Evolutionary conservation across 139 green algal species (phyloP), one percentile per base, ranked within the genome.

Genomic region (Chloropicon primus): DNA sequence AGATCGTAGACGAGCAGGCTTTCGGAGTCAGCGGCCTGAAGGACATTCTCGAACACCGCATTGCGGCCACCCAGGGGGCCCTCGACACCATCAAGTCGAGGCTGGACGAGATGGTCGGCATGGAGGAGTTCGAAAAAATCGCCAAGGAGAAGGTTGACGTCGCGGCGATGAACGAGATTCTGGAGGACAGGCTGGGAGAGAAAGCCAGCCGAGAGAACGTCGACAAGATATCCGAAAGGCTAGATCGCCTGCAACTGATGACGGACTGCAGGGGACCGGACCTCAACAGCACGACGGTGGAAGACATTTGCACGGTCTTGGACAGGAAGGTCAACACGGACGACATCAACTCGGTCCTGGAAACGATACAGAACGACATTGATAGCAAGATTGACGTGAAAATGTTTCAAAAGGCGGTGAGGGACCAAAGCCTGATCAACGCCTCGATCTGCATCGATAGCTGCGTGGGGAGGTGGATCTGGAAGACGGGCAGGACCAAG

Each of bases 331-430:
- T 81, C 2, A 77, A 79, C 23, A 72, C 85, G 2, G 81, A 86
- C 26, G 83, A 89, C 78, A 83, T 89, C 2, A 89, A 89, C 72
- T 76, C 74, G 5, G 83, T 80, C 17, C 81, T 87, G 26, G 24
- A 80, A 25, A 74, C 84, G 79, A 76, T 87, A 24, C 53, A 26
- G 2, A 1, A 10, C 1, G 79, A 83, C 72, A 1, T 80, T 1
- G 78, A 81, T 23, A 0, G 2, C 23, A 75, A 76, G 62, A n/a
- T 28, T 26, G 78, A 26, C 41, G 54, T 74, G 71, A 53, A 29
- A 27, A 77, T 81, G 74, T 54, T 85, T n/a, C 62, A 74, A 54
- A 73, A 71, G 22, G 25, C 77, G 28, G 62, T 85, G 41, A 25
- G 53, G 75, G 25, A 78, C 28, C 81, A 87, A 79, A 73, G 3